Conservation (phyloP, 768 basidiomycete species). For the Megacollybia marginata region DNA sequence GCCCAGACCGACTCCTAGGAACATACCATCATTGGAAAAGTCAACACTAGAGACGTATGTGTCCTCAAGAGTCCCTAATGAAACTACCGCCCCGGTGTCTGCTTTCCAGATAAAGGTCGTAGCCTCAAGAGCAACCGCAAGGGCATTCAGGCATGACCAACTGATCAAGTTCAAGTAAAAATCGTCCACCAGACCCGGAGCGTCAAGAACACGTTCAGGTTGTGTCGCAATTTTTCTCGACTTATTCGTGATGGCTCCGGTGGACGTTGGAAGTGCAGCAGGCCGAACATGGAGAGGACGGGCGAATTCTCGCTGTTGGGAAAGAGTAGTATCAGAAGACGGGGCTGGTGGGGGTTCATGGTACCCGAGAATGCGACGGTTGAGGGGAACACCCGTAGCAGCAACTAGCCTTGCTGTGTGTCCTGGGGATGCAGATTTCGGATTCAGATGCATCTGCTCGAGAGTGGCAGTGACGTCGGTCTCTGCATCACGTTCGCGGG, state of each 20-base stretch:
- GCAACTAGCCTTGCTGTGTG: conserved; percentile 74
- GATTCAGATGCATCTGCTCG: conserved; percentile 53
- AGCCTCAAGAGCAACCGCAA: conserved; percentile 86
- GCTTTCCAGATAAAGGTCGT: conserved; percentile 93
- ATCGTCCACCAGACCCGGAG: conserved; percentile 89
- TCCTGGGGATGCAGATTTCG: conserved; percentile 56
- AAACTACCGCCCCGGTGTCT: conserved; percentile 77
- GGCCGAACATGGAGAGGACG: conserved; percentile 69
- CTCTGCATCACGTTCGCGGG: conserved; percentile 41
- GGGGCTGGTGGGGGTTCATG: conserved; percentile 80
- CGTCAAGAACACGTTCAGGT: conserved; percentile 92
- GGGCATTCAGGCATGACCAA: conserved; percentile 81
- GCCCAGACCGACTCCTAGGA: conserved; percentile 75
- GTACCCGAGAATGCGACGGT: conserved; percentile 81
- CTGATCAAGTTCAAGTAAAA: conserved; percentile 93
- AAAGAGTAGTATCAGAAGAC: conserved; percentile 67
- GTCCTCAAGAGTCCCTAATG: conserved; percentile 66
- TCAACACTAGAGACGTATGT: conserved; percentile 71
- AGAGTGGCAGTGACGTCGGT: conserved; percentile 56
- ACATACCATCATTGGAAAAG: conserved; percentile 75
- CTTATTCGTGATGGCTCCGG: conserved; percentile 57
- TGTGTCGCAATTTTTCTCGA: conserved; percentile 78
- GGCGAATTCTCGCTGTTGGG: conserved; percentile 71
- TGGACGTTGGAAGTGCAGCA: conserved; percentile 56
- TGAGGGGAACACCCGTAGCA: conserved; percentile 69